Base-by-base conservation (phyloP, 176 grass and related monocot species). In the Tillandsia leiboldiana region DNA sequence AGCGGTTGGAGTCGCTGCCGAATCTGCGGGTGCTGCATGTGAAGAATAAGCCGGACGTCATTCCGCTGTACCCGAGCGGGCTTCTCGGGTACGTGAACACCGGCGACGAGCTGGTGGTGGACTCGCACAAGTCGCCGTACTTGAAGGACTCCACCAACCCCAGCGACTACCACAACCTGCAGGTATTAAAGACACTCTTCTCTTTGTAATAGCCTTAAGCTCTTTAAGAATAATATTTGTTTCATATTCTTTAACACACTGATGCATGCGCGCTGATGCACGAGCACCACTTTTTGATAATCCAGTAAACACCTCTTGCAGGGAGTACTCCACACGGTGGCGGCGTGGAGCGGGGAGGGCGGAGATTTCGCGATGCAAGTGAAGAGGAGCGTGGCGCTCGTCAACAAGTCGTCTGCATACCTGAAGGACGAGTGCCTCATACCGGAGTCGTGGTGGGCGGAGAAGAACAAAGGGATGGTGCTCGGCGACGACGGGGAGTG, bases 381-480 rank as follows among this genome's bases (percentile, higher is more conserved):
- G 88, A 70, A 70, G 3, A 79, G 88, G 53, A 86, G 91, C 82
- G 18, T 91, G 47, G 88, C 88, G 54, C 75, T 96, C 58, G 91
- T 96, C 26, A 96, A 96, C 78, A 96, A 96, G 75, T 96, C 88
- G 9, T 82, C 57, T 11, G 91, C 81, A 11, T 91, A 70, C 83
- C 78, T 96, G 74, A 96, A 86, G 22, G 91, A 88, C 14, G 89
- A 87, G 23, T 80, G 66, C 75, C 79, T 96, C 26, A 75, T 92
- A 50, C 89, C 93, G 73, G 83, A 81, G 69, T 90, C 84, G 57
- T 96, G 93, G 93, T 96, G 93, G 93, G 79, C 90, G 48, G 93
- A 96, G 75, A 76, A 66, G 67, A 83, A 92, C 79, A 96, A 90
- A 54, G 89, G 86, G 22, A 90, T 96, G 93, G 78, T 90, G 53